A percentile compares a stretch with the other conserved stretches of the same genome.
These are phyloP conservation scores for Colletotrichum acutatum DNA, from an alignment of 2,329 filamentous ascomycete species.

Conservation along the genomic window DNA sequence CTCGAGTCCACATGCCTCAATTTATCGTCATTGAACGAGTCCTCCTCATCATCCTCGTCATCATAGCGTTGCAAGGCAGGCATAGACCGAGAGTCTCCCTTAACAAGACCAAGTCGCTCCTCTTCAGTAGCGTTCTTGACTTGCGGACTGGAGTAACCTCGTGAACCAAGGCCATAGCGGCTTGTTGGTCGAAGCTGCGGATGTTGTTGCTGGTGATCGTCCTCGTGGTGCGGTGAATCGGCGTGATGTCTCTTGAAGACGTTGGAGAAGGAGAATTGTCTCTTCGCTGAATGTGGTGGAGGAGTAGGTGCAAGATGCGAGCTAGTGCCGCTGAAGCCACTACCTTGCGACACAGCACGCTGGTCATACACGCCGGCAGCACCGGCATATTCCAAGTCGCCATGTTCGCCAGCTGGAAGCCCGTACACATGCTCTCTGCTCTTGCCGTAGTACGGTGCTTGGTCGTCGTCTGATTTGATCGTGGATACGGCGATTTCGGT, in stretches of 20 bases:
- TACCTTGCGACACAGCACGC: slow-evolving; percentile 50
- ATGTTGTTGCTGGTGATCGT: slow-evolving; percentile 40
- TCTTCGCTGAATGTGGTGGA: slow-evolving; percentile 69
- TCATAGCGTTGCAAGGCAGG: slow-evolving; percentile 50
- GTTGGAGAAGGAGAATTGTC: slow-evolving; percentile 94
- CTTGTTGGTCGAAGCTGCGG: slow-evolving; percentile 31
- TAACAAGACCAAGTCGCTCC: slow-evolving; percentile 84
- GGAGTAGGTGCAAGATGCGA: slow-evolving; percentile 66
- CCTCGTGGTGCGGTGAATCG: slow-evolving; percentile 36
- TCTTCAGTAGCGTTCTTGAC: slow-evolving; percentile 78
- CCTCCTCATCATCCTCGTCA: slow-evolving; percentile 47
- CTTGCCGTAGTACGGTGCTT: slow-evolving; percentile 50
- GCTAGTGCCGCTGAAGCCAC: slow-evolving; percentile 53
- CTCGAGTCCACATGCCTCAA: slow-evolving; percentile 27
- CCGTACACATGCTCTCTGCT: slow-evolving; percentile 58
- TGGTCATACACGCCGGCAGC: slow-evolving; percentile 52
- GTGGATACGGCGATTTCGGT: slow-evolving; percentile 67
- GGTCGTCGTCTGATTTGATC: slow-evolving; percentile 57
- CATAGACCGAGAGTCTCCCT: slow-evolving; percentile 66
- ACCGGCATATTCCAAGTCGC: slow-evolving; percentile 60
- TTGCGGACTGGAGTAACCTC: slow-evolving; percentile 54
- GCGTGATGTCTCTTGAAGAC: slow-evolving; percentile 73
- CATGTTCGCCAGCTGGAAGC: slow-evolving; percentile 52
- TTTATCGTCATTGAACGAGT: slow-evolving; percentile 41
- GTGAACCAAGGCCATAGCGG: slow-evolving; percentile 41